Evolutionary conservation across 352 stramenopile genomes (phyloP).

Genomic region (Aphanomyces cochlioides): DNA sequence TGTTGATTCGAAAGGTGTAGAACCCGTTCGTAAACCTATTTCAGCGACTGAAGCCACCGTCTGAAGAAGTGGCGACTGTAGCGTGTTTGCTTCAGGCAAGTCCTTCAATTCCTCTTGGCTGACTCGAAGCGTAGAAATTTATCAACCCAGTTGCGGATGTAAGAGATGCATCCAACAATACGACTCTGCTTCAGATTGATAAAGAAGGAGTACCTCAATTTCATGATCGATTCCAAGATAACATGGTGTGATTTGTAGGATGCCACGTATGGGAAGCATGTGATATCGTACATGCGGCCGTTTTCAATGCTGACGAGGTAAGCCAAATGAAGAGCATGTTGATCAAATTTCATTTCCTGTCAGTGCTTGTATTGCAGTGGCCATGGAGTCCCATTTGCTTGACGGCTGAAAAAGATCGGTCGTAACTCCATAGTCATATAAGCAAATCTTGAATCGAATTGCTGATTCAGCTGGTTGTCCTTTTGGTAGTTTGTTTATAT

Average conservation of each 20-base stretch:
- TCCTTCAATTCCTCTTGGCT: constrained; percentile 39
- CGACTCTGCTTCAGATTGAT: constrained; percentile 73
- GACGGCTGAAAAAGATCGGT: not conserved
- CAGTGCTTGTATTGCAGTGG: constrained; percentile 6
- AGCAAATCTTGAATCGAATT: not conserved
- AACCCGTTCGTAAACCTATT: constrained; percentile 15
- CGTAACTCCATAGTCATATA: not conserved
- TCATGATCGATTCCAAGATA: not conserved
- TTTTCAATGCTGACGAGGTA: constrained; percentile 81
- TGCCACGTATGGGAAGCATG: constrained; percentile 61
- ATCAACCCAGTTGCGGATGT: constrained; percentile 75
- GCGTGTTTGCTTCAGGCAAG: not conserved
- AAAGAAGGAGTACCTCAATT: constrained; percentile 61
- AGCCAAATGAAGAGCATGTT: not conserved
- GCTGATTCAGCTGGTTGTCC: too few relatives aligned
- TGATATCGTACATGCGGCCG: constrained; percentile 67
- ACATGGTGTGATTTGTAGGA: constrained; percentile 40
- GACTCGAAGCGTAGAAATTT: constrained; percentile 57
- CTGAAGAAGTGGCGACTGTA: not conserved
- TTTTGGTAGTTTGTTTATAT: too few relatives aligned
- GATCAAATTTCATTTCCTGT: not conserved
- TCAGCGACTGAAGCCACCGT: constrained; percentile 14
- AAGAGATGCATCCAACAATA: constrained; percentile 58
- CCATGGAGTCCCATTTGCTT: not conserved
- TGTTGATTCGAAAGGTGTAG: not conserved